Percentiles rank a stretch among this genome's conserved stretches.
phyloP scores from a whole-genome alignment of 164 flowering plant genomes.

The Vitis amurensis region DNA sequence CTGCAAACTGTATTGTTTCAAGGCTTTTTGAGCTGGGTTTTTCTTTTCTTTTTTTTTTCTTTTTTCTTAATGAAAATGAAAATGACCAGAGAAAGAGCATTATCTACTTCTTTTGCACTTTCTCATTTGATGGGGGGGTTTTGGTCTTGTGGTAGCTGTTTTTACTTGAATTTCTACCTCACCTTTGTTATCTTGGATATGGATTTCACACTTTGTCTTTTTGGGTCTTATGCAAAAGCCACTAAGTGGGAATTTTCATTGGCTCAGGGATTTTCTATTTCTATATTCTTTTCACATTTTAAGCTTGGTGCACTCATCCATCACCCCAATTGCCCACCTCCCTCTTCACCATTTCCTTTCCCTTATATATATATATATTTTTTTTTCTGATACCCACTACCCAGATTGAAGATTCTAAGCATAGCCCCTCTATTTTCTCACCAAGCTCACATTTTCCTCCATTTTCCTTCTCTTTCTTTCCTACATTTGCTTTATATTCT shows the following conservation, averaged over 20 bases:
- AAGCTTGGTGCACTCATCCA: background rate
- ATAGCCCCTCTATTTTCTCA: background rate
- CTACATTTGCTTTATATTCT: background rate
- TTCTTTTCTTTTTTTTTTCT: background rate
- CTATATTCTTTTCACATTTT: background rate
- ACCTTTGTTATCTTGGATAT: slow-evolving; percentile 22
- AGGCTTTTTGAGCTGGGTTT: background rate
- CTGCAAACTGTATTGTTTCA: background rate
- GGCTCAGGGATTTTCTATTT: slow-evolving; percentile 1
- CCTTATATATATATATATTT: background rate
- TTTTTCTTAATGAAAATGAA: background rate
- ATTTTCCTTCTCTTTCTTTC: background rate
- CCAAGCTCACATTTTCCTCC: slow-evolving; percentile 3
- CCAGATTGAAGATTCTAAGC: background rate
- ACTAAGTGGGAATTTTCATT: background rate
- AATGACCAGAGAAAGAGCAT: slow-evolving; percentile 9
- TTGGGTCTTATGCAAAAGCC: background rate
- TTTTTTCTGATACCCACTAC: background rate
- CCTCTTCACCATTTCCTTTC: slow-evolving; percentile 8
- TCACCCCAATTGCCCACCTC: slow-evolving; percentile 6
- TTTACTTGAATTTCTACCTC: slow-evolving; percentile 27
- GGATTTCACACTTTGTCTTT: slow-evolving; percentile 10
- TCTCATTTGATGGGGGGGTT: background rate
- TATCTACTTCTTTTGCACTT: slow-evolving; percentile 8
- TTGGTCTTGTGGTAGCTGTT: slow-evolving; percentile 17